phyloP scores from a whole-genome alignment of 2,329 filamentous ascomycete genomes.

The Didymella sp. region DNA sequence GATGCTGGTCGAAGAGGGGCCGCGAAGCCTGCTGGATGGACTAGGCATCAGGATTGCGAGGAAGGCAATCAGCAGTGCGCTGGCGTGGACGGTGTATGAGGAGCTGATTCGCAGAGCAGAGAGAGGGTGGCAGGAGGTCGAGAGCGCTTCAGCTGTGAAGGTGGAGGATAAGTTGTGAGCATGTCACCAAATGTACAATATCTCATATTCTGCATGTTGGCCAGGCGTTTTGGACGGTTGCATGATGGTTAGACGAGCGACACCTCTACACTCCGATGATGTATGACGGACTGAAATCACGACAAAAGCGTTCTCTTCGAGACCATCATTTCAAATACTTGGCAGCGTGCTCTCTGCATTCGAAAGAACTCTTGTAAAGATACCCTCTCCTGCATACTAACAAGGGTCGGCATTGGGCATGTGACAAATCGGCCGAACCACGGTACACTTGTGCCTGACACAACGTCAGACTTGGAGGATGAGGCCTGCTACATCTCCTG shows the following conservation, averaged over 20 bases:
- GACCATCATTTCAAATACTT: background rate
- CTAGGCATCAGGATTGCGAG: slow-evolving; percentile 84
- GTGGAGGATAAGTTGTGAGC: slow-evolving; percentile 12
- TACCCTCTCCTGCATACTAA: background rate
- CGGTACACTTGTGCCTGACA: slow-evolving; percentile 12
- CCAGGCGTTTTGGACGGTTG: slow-evolving; percentile 4
- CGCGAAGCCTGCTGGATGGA: slow-evolving; percentile 83
- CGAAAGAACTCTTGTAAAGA: too few relatives aligned
- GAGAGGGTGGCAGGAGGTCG: slow-evolving; percentile 45
- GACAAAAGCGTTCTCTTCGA: background rate
- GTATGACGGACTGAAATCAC: background rate
- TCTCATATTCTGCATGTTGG: slow-evolving; percentile 3
- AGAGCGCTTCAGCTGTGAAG: slow-evolving; percentile 31
- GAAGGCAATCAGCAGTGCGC: slow-evolving; percentile 91
- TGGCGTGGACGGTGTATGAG: slow-evolving; percentile 98
- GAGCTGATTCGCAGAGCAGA: slow-evolving; percentile 82
- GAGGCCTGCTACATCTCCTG: background rate
- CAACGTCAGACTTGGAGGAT: slow-evolving; percentile 10
- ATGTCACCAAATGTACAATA: slow-evolving; percentile 7
- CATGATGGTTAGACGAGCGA: background rate
- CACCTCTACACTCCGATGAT: slow-evolving; percentile 10
- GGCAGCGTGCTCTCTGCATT: background rate
- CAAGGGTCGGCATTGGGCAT: slow-evolving; percentile 18
- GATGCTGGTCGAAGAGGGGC: slow-evolving; percentile 83
- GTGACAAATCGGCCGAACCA: slow-evolving; percentile 1